Percentiles rank a stretch among this genome's conserved stretches.
phyloP scores from a whole-genome alignment of 169 alveolate species.

The Babesia sp. region DNA sequence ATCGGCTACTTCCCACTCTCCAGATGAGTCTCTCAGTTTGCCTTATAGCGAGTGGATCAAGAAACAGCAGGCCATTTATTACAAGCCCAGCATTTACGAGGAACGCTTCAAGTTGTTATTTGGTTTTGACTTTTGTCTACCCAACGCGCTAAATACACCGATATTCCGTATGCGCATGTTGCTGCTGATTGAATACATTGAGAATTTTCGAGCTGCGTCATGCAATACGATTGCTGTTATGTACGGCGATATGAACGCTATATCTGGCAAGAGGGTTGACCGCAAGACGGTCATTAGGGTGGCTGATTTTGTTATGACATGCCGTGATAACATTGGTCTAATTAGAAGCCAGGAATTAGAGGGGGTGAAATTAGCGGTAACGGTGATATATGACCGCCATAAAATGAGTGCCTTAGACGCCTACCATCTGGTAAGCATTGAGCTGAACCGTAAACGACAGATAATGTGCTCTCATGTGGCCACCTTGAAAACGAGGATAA shows the following conservation, averaged over 20 bases:
- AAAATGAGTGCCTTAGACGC: slow-evolving; percentile 29
- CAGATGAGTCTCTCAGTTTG: neutral
- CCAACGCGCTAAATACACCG: slow-evolving; percentile 32
- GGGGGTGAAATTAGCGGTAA: slow-evolving; percentile 23
- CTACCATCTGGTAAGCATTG: slow-evolving; percentile 24
- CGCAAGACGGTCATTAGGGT: slow-evolving; percentile 56
- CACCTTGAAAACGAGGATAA: slow-evolving; percentile 6
- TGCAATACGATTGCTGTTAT: slow-evolving; percentile 18
- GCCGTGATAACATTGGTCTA: neutral
- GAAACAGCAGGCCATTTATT: neutral
- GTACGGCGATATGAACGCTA: slow-evolving; percentile 34
- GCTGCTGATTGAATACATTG: slow-evolving; percentile 34
- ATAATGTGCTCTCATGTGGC: slow-evolving; percentile 8
- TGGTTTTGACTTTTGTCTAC: slow-evolving; percentile 17
- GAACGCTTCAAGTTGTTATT: slow-evolving; percentile 28
- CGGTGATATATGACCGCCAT: slow-evolving; percentile 46
- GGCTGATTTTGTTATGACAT: neutral
- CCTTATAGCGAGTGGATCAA: slow-evolving; percentile 18
- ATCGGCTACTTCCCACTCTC: neutral
- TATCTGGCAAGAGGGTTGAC: slow-evolving; percentile 26
- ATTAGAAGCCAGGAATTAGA: slow-evolving; percentile 17
- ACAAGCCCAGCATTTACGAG: slow-evolving; percentile 9
- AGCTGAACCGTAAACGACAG: slow-evolving; percentile 20
- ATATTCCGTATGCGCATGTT: slow-evolving; percentile 58
- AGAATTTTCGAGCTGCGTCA: slow-evolving; percentile 51